These are phyloP conservation scores for Adansonia gregorii DNA, from an alignment of 441 rosid species.

Conservation along the genomic window DNA sequence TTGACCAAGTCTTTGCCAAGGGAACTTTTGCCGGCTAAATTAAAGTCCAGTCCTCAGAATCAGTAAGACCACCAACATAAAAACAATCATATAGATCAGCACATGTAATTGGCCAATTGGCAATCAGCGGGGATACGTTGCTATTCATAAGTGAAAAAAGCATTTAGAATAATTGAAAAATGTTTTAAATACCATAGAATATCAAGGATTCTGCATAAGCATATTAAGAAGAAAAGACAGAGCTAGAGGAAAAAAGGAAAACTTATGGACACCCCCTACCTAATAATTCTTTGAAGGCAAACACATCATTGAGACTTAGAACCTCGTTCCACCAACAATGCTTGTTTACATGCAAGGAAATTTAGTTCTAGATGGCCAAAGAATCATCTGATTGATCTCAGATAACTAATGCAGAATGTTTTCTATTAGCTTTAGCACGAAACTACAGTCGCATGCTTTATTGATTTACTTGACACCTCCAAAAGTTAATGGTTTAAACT, in stretches of 20 bases:
- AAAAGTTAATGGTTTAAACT: background rate
- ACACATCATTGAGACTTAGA: background rate
- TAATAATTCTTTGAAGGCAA: background rate
- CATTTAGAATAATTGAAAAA: conserved; percentile 15
- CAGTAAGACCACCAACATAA: background rate
- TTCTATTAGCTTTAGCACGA: background rate
- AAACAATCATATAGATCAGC: background rate
- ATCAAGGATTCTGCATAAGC: conserved; percentile 5
- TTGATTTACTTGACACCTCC: background rate
- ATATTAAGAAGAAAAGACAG: background rate
- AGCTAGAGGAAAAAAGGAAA: background rate
- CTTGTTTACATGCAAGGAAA: background rate
- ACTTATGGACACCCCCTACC: background rate
- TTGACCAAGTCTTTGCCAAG: background rate
- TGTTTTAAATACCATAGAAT: background rate
- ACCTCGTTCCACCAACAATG: conserved; percentile 7
- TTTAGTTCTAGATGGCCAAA: conserved; percentile 7
- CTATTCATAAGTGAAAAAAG: background rate
- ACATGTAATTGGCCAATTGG: background rate
- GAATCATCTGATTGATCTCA: background rate
- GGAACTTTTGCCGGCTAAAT: background rate
- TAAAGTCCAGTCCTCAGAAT: background rate
- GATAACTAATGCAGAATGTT: background rate
- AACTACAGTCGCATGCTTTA: conserved; percentile 1
- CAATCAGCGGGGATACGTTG: background rate